phyloP scores from a whole-genome alignment of 208 protist genomes.

The Leishmania martiniquensis region DNA sequence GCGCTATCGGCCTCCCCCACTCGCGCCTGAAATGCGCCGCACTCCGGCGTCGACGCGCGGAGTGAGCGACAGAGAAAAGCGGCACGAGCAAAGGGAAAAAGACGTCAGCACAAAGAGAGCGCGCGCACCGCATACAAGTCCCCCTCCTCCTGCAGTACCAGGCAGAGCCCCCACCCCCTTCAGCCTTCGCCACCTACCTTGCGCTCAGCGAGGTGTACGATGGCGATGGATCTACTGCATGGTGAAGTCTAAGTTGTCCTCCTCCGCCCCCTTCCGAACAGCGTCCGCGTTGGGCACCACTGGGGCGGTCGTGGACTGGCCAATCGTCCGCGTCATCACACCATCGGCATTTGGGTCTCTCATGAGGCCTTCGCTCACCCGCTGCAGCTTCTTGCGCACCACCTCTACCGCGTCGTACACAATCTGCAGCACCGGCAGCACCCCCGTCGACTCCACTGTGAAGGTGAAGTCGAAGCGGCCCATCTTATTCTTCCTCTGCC shows the following conservation, averaged over 20 bases:
- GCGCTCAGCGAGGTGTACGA: neutral
- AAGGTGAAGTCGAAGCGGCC: conserved; percentile 92
- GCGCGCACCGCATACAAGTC: neutral
- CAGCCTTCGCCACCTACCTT: neutral
- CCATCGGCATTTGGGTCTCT: conserved; percentile 71
- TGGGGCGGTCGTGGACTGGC: conserved; percentile 81
- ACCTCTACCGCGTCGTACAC: conserved; percentile 85
- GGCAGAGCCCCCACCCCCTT: neutral
- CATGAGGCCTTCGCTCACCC: conserved; percentile 60
- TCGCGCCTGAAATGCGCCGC: no score
- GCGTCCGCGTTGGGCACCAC: conserved; percentile 86
- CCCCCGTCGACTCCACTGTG: conserved; percentile 92
- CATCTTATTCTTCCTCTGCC: conserved; percentile 62
- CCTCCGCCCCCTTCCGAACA: conserved; percentile 59
- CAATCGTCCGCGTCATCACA: conserved; percentile 75
- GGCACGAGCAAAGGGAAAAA: neutral
- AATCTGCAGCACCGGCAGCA: conserved; percentile 86
- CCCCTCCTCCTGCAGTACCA: neutral
- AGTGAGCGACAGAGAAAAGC: neutral
- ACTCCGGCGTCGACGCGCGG: no score
- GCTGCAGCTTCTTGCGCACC: conserved; percentile 81
- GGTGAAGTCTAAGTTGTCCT: conserved; percentile 88
- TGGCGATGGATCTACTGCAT: conserved; percentile 59
- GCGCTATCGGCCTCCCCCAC: no score
- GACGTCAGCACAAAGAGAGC: neutral